Evolutionary conservation across 2,329 filamentous ascomycete species (phyloP), one percentile per base, ranked within the genome.

Genomic region (Trichoderma pleuroti): DNA sequence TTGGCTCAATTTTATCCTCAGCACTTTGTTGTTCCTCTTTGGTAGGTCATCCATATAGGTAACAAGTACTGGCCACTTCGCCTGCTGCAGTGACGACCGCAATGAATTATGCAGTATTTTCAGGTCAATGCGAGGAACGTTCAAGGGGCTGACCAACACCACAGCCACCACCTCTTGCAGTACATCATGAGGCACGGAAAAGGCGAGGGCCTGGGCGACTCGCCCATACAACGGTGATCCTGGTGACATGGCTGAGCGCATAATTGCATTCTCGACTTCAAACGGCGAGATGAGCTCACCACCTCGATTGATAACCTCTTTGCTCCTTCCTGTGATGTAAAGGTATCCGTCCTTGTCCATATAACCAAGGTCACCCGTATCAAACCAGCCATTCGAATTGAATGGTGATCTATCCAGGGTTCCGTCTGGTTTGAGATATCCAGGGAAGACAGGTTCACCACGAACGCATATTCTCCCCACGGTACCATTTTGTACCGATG

Each of bases 271-370:
- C 74, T 88, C 86, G n/a, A 88, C 82, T 74, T 88, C 86, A 68
- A 88, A 87, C 0, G 86, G 86, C 5, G 85, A 87, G 70, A 88
- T 87, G n/a, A 88, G 81, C 75, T 88, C 86, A 39, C 86, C 86
- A 42, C 86, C 86, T 12, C 86, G 83, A 74, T 87, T 87, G 76
- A 88, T 87, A 69, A 87, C 84, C 70, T 87, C 86, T 73, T 87
- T 88, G 75, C 82, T 86, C 34, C 86, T 81, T 9, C 86, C 86
- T 3, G 85, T 87, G 72, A 87, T 84, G 76, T 84, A 87, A 10
- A 87, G 80, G 72, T 84, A 87, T 30, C 84, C 84, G 12, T 86
- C 82, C 1, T 76, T 69, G 72, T 87, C 86, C 71, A 87, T 79
- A 68, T 86, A 84, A 3, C 86, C 86, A 72, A 87, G 80, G 71